Evolutionary conservation across 176 grass and related monocot species (phyloP), one percentile per base, ranked within the genome.

Genomic region (Musa troglodytarum): DNA sequence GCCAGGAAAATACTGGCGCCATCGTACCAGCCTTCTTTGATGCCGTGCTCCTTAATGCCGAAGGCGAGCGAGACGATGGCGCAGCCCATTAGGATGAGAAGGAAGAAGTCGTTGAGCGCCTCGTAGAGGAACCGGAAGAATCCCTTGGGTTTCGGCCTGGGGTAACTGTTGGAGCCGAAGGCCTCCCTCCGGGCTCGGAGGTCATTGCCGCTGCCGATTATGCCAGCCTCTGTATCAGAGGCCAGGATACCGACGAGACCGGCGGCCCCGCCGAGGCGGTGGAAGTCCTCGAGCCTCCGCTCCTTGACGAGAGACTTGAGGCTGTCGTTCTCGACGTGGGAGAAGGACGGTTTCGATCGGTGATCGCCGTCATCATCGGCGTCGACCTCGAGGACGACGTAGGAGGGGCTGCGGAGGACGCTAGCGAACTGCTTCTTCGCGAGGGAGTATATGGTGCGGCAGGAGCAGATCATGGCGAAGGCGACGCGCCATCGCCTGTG

Each of bases 21-120:
- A 15, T 77, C 59, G 49, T 77, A 77, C 75, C 75, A 77, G 12
- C 75, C 75, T 15, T 77, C 75, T 24, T 65, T 65, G 49, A 77
- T 28, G 11, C 75, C 75, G 61, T 77, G 43, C 75, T 77, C 75
- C 12, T 77, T 77, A 43, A 77, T 77, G n/a, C 75, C 75, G 61
- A 77, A 77, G 58, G 11, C 75, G 43, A 77, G 75, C 1, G 75
- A 77, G 75, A 77, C 49, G 29, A 25, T 61, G n/a, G 75, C 75
- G 61, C 75, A 77, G 49, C 12, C 75, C 9, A 77, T 7, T 1
- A 77, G 75, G 61, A 77, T 53, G 49, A 77, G 17, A 49, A 77
- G 19, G 75, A 77, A 77, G 34, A 77, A 52, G 20, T 77, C 75
- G 61, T 26, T 65, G 8, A 77, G 61, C 49, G 61, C 75, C 21